Conservation (phyloP, 768 basidiomycete genomes). For the Mycena kentingensis region DNA sequence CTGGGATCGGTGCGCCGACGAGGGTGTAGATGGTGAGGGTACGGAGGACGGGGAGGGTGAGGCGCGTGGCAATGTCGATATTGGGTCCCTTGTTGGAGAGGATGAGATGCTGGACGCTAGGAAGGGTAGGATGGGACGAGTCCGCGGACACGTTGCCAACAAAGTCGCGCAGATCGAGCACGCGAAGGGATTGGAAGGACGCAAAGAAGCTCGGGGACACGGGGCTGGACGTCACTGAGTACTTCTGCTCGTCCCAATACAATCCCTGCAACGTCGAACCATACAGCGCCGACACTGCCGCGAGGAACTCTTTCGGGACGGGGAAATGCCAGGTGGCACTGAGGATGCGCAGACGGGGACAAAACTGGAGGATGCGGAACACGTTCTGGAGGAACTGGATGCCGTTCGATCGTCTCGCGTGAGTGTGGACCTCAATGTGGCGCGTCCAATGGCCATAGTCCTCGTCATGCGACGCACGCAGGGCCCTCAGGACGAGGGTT, state of each 20-base stretch:
- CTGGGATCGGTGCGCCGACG: slow-evolving; percentile 18
- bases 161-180: slow-evolving; percentile 50
- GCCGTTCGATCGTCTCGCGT: slow-evolving; percentile 41
- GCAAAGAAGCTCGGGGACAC: slow-evolving; percentile 40
- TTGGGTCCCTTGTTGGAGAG: slow-evolving; percentile 42
- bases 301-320: slow-evolving; percentile 46
- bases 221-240: slow-evolving; percentile 25
- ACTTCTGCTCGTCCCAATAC: slow-evolving; percentile 45
- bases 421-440: slow-evolving; percentile 50
- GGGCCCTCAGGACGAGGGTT: slow-evolving; percentile 36
- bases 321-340: slow-evolving; percentile 49
- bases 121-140: slow-evolving; percentile 34
- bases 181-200: slow-evolving; percentile 43
- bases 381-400: slow-evolving; percentile 43
- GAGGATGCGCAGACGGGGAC: slow-evolving; percentile 47
- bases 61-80: slow-evolving; percentile 38
- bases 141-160: slow-evolving; percentile 26
- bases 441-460: slow-evolving; percentile 49
- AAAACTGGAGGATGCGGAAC: slow-evolving; percentile 46
- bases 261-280: slow-evolving; percentile 44
- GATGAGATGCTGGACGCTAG: slow-evolving; percentile 45
- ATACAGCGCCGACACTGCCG: slow-evolving; percentile 42
- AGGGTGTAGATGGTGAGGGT: slow-evolving; percentile 44
- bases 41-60: slow-evolving; percentile 45
- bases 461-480: slow-evolving; percentile 25